A percentile compares a stretch with the other conserved stretches of the same genome.
These are phyloP conservation scores for Paxillus ammoniavirescens DNA, from an alignment of 768 basidiomycete genomes.

Conservation along the genomic window DNA sequence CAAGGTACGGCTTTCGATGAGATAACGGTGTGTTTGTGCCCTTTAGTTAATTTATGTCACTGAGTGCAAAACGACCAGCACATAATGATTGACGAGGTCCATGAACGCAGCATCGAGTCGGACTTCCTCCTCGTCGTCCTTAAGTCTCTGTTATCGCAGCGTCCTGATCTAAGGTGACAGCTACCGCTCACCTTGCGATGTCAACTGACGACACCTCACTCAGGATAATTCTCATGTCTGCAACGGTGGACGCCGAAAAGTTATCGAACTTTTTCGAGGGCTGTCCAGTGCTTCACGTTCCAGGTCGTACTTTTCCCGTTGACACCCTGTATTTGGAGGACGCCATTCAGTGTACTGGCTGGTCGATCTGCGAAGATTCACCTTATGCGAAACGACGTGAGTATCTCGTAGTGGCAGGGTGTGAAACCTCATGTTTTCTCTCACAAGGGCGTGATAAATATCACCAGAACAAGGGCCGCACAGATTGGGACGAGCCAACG, in stretches of 20 bases:
- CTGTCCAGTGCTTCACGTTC: slow-evolving; percentile 82
- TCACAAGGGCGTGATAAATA: slow-evolving; percentile 59
- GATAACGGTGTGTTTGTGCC: slow-evolving; percentile 62
- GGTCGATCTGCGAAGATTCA: slow-evolving; percentile 77
- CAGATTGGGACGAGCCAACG: slow-evolving; percentile 81
- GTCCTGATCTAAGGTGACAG: slow-evolving; percentile 80
- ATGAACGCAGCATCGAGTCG: slow-evolving; percentile 95
- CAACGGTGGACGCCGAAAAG: slow-evolving; percentile 90
- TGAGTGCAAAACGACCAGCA: slow-evolving; percentile 48
- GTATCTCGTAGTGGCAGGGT: slow-evolving; percentile 20
- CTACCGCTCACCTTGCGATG: not conserved
- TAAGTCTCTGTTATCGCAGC: slow-evolving; percentile 72
- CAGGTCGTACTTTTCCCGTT: slow-evolving; percentile 94
- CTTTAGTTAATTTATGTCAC: not conserved
- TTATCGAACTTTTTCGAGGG: slow-evolving; percentile 87
- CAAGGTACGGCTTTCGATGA: slow-evolving; percentile 88
- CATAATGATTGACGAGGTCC: slow-evolving; percentile 96
- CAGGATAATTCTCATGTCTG: slow-evolving; percentile 95
- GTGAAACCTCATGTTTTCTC: not conserved
- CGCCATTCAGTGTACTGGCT: slow-evolving; percentile 77
- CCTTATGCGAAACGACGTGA: slow-evolving; percentile 74
- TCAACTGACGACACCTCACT: slow-evolving; percentile 5
- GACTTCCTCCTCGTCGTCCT: slow-evolving; percentile 95
- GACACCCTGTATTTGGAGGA: slow-evolving; percentile 86
- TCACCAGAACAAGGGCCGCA: slow-evolving; percentile 55